Evolutionary conservation across 495 filamentous ascomycete genomes (phyloP).

Genomic region (Neurospora sp.): DNA sequence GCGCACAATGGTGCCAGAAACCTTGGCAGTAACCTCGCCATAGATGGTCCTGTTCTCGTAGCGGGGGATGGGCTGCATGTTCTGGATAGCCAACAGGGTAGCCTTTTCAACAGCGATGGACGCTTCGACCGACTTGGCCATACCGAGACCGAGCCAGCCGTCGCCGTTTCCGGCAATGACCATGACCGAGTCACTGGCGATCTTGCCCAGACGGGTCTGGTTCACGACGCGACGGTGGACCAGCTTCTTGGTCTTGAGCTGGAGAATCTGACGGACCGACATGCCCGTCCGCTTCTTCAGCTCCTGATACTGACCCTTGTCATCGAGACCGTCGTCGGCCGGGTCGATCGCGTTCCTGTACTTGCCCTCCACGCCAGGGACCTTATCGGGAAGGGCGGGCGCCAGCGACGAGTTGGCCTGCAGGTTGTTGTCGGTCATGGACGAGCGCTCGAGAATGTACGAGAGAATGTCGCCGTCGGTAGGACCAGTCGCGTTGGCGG

Average conservation of each 20-base stretch:
- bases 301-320: slow-evolving; percentile 30
- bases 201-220: slow-evolving; percentile 93
- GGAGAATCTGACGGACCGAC: slow-evolving; percentile 42
- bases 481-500: slow-evolving; percentile 36
- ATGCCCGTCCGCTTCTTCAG: slow-evolving; percentile 65
- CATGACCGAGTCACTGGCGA: slow-evolving; percentile 57
- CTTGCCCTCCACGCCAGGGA: slow-evolving; percentile 32
- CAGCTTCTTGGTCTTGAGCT: slow-evolving; percentile 51
- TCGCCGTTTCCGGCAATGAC: slow-evolving; percentile 75
- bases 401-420: slow-evolving; percentile 31
- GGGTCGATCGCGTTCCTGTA: slow-evolving; percentile 40
- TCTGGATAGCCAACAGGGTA: slow-evolving; percentile 64
- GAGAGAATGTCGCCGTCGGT: slow-evolving; percentile 28
- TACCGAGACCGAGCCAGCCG: slow-evolving; percentile 78
- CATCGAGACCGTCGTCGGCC: slow-evolving; percentile 32
- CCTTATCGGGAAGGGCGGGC: slow-evolving; percentile 31
- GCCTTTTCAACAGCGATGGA: slow-evolving; percentile 56
- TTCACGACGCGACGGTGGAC: slow-evolving; percentile 69
- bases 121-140: slow-evolving; percentile 73
- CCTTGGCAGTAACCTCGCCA: slow-evolving; percentile 74
- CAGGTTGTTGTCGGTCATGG: slow-evolving; percentile 24
- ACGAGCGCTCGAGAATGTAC: slow-evolving; percentile 32
- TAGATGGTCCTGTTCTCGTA: slow-evolving; percentile 90
- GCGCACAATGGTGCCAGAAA: slow-evolving; percentile 71
- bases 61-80: slow-evolving; percentile 75